Evolutionary conservation across 2,329 filamentous ascomycete genomes (phyloP), one percentile per base, ranked within the genome.

Genomic region (Fusarium drepaniforme): DNA sequence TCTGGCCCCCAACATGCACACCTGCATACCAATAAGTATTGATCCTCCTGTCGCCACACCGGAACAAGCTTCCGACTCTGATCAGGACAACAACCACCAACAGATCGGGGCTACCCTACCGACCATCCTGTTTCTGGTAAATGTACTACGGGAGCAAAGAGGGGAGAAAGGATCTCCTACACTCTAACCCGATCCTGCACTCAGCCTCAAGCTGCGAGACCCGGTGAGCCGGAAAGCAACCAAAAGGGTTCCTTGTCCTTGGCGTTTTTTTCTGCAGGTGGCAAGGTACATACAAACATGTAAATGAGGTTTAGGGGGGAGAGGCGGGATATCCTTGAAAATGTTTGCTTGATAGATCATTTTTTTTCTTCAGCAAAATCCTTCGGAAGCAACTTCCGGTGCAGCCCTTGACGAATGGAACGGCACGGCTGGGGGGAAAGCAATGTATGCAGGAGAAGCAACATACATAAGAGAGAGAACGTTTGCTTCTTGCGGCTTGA

Each of bases 291-390:
- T 49, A 5, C n/a, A n/a, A n/a, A 30, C 15, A 33, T 49, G 9
- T 8, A 30, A 51, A 51, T n/a, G 16, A 53, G 49, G 30, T 28
- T 18, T 13, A 35, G 33, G 33, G 25, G 25, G 25, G 23, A 18
- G 5, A 30, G 18, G 53, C 33, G 21, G n/a, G 44, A 46, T 30
- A 49, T 12, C 40, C 33, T 42, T 18, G n/a, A 23, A 23, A 60
- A 35, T 65, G 67, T 72, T 70, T 70, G 60, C 59, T 57, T 21
- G 66, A 73, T 42, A 60, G 12, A 28, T 70, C 59, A 70, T 23
- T 67, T 70, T 60, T 58, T 62, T 40, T 60, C 69, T 64, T 40
- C 21, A 59, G 16, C 12, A 62, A 37, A 53, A 25, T 30, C 12
- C n/a, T 18, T 38, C 33, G 49, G 18, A 33, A 33, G 28, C 18